phyloP scores from a whole-genome alignment of 176 grass and related monocot species.

The Aegilops tauschii region DNA sequence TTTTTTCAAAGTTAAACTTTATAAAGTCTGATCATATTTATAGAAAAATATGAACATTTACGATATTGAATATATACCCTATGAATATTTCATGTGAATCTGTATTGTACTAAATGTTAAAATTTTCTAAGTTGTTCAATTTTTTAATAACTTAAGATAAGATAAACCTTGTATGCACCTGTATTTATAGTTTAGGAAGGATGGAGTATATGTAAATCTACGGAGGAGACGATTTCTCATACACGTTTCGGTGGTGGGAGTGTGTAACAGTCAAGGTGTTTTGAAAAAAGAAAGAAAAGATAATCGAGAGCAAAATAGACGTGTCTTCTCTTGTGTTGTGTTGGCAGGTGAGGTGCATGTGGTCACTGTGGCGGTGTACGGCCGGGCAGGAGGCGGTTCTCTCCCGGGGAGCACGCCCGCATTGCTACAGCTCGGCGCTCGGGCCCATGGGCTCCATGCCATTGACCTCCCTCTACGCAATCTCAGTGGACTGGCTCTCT shows the following conservation, averaged over 20 bases:
- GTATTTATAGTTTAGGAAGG: no score
- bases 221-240: not conserved
- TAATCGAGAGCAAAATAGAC: not conserved
- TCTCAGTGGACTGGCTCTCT: not conserved
- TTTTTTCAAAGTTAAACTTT: no score
- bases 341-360: not conserved
- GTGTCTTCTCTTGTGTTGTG: not conserved
- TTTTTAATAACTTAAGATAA: no score
- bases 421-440: not conserved
- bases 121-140: no score
- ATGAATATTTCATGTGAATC: no score
- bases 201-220: not conserved
- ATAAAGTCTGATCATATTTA: no score
- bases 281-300: no score
- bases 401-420: not conserved
- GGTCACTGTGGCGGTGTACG: not conserved
- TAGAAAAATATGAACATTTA: no score
- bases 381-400: not conserved
- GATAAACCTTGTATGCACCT: no score
- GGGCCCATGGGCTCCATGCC: not conserved
- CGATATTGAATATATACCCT: no score
- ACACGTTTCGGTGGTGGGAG: not conserved
- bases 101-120: no score
- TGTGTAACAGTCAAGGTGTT: not conserved
- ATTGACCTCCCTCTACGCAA: slow-evolving; percentile 1